Evolutionary conservation across 768 basidiomycete species (phyloP).

Genomic region (Leucocoprinus birnbaumii): DNA sequence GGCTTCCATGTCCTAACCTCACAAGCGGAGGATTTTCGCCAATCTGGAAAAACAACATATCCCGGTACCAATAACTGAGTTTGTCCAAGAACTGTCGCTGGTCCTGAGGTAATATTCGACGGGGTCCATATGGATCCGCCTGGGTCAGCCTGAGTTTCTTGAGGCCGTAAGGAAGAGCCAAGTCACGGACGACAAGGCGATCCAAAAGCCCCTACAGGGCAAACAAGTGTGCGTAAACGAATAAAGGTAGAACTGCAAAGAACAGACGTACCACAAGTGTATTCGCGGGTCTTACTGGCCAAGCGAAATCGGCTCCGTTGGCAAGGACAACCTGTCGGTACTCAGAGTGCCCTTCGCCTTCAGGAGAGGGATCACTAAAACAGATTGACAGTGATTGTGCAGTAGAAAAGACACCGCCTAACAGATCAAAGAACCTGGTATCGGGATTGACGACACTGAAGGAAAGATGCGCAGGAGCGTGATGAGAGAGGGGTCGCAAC

Average conservation of each 20-base stretch:
- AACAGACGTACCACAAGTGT: conserved; percentile 1
- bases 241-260: not conserved
- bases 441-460: conserved; percentile 9
- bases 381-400: conserved; percentile 4
- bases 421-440: not conserved
- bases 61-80: not conserved
- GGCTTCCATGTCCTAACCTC: not conserved
- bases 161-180: not conserved
- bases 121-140: conserved; percentile 8
- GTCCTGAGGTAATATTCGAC: conserved; percentile 3
- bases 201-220: conserved; percentile 3
- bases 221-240: not conserved
- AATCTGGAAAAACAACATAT: conserved; percentile 6
- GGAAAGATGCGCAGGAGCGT: not conserved
- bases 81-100: conserved; percentile 3
- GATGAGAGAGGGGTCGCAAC: not conserved
- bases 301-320: not conserved
- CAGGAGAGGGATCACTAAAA: conserved; percentile 3
- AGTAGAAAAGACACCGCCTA: conserved; percentile 1
- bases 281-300: conserved; percentile 3
- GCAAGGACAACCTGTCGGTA: not conserved
- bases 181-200: conserved; percentile 4
- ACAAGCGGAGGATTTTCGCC: conserved; percentile 5
- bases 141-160: conserved; percentile 2
- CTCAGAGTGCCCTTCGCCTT: not conserved